Evolutionary conservation across 2,329 filamentous ascomycete genomes (phyloP), one percentile per base, ranked within the genome.

Genomic region (Talaromyces sp.): DNA sequence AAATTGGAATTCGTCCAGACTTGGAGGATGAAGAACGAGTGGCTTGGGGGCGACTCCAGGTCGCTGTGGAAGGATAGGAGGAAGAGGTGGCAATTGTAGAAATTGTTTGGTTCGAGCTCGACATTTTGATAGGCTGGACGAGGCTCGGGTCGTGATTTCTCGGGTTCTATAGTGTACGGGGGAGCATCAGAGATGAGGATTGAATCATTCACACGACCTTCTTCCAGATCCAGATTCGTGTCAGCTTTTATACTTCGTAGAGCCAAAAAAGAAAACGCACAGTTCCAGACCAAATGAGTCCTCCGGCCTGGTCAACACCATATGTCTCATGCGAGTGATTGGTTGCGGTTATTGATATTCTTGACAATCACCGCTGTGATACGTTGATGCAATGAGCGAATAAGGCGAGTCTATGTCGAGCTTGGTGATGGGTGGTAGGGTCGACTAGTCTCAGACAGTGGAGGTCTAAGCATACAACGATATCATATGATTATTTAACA

Each of bases 1-100:
- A 66, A 5, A 68, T 53, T 6, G 66, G 64, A 29, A 68, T 58
- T 34, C 66, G 54, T 31, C 47, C 60, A 51, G 61, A 53, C 34
- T 58, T 58, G n/a, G 63, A 47, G 19, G 66, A 58, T 22, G 60
- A 45, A 31, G 36, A 40, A 25, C 59, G 60, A 29, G 34, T 34
- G 22, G 22, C 19, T 54, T 31, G n/a, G 15, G 25, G 36, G 27
- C 22, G 47, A 43, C 7, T 13, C 36, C 36, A 62, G 29, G 64
- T 17, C 15, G 58, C 31, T 17, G 49, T 25, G 25, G 63, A 65
- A 51, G 53, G 43, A 65, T 53, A 61, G 31, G 53, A 36, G 10
- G 53, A 56, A 51, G 63, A 60, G 22, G 34, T 19, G 19, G 11
- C 36, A 54, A 34, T 19, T 29, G 51, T 56, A 17, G 53, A 38